Base-by-base conservation (phyloP, 2,329 filamentous ascomycete species). In the Claviceps pusilla region DNA sequence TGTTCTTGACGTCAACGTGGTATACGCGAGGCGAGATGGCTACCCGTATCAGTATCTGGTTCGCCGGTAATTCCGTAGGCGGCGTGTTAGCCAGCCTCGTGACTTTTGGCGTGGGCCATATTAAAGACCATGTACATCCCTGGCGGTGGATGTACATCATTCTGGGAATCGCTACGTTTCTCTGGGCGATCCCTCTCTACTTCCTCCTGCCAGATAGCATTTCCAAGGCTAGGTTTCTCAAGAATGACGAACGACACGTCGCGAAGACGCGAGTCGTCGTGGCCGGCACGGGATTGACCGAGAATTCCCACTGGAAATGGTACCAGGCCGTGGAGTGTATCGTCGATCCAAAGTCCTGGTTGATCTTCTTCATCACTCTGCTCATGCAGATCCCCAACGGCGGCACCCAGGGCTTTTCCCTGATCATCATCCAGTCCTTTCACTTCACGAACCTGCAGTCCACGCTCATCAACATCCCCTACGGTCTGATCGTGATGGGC, bases 61-160 rank as follows among this genome's bases (percentile, higher is more conserved):
- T 79, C 56, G 67, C 73, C 0, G 75, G 75, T 4, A 77, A 77
- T 57, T 70, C 72, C 1, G 66, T 74, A 16, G 75, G 74, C 7
- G 74, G 74, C 7, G 63, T 77, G 56, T 55, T 72, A 1, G 72
- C 75, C 2, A 76, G 73, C 33, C 63, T 79, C 2, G 64, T 80
- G 7, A 76, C 77, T 2, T 83, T 77, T 56, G 78, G 73, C 2
- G 66, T 81, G 7, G 79, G 79, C 0, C 78, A 82, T 57, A 69
- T 80, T 46, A 59, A 70, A 16, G 66, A 72, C 50, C 56, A 63
- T 12, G 60, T 80, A 16, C 68, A 67, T 19, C 73, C 75, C 3
- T 81, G 78, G 77, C 70, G 73, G 51, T 79, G 75, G 73, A 76
- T 82, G 73, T 82, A 78, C 61, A 76, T 78, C 56, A 68, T 80